Percentiles rank a stretch among this genome's conserved stretches.
phyloP scores from a whole-genome alignment of 2,329 filamentous ascomycete genomes.

The Apiospora kogelbergensis region DNA sequence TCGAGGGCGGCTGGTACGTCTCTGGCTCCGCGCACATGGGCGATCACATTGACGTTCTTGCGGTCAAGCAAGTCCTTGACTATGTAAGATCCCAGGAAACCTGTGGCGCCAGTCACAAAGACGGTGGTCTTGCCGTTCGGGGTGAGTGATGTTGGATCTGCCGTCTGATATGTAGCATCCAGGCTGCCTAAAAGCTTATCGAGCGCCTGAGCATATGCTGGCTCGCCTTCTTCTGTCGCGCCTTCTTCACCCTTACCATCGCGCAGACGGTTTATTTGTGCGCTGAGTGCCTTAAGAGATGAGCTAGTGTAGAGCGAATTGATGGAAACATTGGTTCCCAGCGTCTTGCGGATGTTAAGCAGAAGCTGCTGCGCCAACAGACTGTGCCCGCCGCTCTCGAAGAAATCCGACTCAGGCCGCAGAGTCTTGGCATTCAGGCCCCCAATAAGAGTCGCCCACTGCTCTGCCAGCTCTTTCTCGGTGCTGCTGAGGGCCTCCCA shows the following conservation, averaged over 20 bases:
- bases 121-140: constrained; percentile 48
- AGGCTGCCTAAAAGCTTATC: constrained; percentile 43
- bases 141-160: constrained; percentile 19
- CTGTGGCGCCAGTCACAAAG: constrained; percentile 86
- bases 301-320: constrained; percentile 68
- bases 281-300: constrained; percentile 44
- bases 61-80: constrained; percentile 72
- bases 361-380: constrained; percentile 81
- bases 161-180: constrained; percentile 36
- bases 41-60: constrained; percentile 62
- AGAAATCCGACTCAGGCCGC: constrained; percentile 63
- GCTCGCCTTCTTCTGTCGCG: constrained; percentile 35
- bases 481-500: constrained; percentile 50
- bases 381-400: constrained; percentile 78
- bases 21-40: constrained; percentile 70
- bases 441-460: constrained; percentile 72
- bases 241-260: constrained; percentile 25
- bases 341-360: constrained; percentile 56
- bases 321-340: constrained; percentile 60
- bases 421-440: constrained; percentile 68
- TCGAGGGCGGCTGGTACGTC: constrained; percentile 58
- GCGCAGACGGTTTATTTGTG: constrained; percentile 47
- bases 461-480: constrained; percentile 65
- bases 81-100: constrained; percentile 83
- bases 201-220: constrained; percentile 50